Evolutionary conservation across 2,329 filamentous ascomycete genomes (phyloP), one percentile per base, ranked within the genome.

Genomic region (Neocucurbitaria cava): DNA sequence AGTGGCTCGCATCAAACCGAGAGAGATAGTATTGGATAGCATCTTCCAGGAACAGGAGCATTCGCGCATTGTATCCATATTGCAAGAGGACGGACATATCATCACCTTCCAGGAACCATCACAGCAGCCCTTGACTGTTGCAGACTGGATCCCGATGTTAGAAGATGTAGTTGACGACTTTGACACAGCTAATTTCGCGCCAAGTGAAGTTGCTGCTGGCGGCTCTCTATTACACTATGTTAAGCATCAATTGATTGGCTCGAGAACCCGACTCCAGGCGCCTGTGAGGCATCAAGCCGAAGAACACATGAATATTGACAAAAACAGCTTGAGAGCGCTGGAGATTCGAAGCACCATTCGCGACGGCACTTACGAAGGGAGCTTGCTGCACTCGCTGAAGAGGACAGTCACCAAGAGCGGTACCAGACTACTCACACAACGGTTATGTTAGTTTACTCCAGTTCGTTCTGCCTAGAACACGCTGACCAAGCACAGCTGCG

Each of bases 321-420:
- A 89, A 71, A 96, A 93, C 69, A 97, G 90, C 62, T 83, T 99
- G 77, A 85, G 91, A 54, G 91, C 93, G 1, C 82, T 99, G 4
- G 95, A 99, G 75, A 91, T 99, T 61, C 87, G 91, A 61, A 87
- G 88, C 71, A 98, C 95, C 0, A 87, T 96, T 46, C 85, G 89
- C 44, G 94, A 98, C 65, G 88, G 90, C 2, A 77, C 83, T 18
- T 89, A 89, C 35, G 87, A 89, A 60, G 95, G 95, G 5, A 97
- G 93, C 70, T 79, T 99, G 39, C 79, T 99, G 33, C 92, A 98
- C 76, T 90, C 92, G n/a, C 85, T 98, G 47, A 87, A 93, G 55
- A 86, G 89, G 48, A 99, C 95, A 0, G 90, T 92, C 15, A 99
- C 95, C 0, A 96, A 93, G 70, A 93, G 94, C 62, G 95, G 95